A percentile compares a stretch with the other conserved stretches of the same genome.
Evolutionary conservation across 2,329 filamentous ascomycete species (phyloP).

Genomic region (Metarhizium brunneum): DNA sequence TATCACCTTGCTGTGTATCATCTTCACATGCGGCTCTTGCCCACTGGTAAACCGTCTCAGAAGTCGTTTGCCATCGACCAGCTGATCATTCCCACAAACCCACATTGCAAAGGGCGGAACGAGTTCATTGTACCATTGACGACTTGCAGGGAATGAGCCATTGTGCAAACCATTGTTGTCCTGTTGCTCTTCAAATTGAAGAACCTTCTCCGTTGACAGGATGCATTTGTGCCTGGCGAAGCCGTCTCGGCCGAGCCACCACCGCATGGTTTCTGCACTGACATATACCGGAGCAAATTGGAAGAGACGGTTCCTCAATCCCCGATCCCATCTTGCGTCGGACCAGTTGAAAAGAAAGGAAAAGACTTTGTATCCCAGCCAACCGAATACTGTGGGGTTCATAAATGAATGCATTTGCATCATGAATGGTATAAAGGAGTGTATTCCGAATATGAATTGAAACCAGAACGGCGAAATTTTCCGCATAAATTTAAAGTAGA

Average conservation of each 20-base stretch:
- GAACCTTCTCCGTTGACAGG: slow-evolving; percentile 65
- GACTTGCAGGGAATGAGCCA: slow-evolving; percentile 30
- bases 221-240: slow-evolving; percentile 78
- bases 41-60: slow-evolving; percentile 65
- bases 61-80: slow-evolving; percentile 74
- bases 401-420: slow-evolving; percentile 68
- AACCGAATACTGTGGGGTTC: slow-evolving; percentile 61
- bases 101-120: slow-evolving; percentile 81
- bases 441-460: slow-evolving; percentile 77
- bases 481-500: slow-evolving; percentile 88
- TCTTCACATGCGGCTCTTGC: slow-evolving; percentile 68
- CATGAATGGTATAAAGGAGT: slow-evolving; percentile 91
- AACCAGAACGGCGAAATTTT: slow-evolving; percentile 69
- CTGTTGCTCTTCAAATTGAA: slow-evolving; percentile 49
- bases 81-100: slow-evolving; percentile 72
- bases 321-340: slow-evolving; percentile 76
- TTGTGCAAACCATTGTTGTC: slow-evolving; percentile 34
- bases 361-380: slow-evolving; percentile 81
- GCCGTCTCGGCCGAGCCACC: slow-evolving; percentile 87
- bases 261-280: slow-evolving; percentile 81
- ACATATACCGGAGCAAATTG: slow-evolving; percentile 90
- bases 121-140: slow-evolving; percentile 73
- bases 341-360: slow-evolving; percentile 85
- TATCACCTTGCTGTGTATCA: slow-evolving; percentile 77
- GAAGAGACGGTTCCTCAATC: slow-evolving; percentile 72